A percentile compares a stretch with the other conserved stretches of the same genome.
These are phyloP conservation scores for Aspergillus steynii DNA, from an alignment of 495 filamentous ascomycete genomes.

Conservation along the genomic window DNA sequence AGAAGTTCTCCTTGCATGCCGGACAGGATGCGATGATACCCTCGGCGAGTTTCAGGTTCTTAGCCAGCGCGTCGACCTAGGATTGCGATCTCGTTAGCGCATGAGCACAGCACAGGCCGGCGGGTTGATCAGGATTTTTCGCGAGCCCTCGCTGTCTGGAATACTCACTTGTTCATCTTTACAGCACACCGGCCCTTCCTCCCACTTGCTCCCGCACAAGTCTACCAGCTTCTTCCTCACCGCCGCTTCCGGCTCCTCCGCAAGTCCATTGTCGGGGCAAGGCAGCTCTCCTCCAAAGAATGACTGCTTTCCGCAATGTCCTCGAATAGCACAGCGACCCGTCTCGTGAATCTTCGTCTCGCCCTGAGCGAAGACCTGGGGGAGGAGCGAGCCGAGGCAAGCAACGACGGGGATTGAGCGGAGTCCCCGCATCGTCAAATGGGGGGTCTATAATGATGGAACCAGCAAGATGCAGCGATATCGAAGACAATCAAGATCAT, in stretches of 20 bases:
- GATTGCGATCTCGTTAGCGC: not conserved
- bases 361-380: constrained; percentile 33
- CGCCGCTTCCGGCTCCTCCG: constrained; percentile 66
- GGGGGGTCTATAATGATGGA: not conserved
- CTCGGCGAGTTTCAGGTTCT: constrained; percentile 83
- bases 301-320: constrained; percentile 84
- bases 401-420: constrained; percentile 29
- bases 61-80: constrained; percentile 73
- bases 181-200: constrained; percentile 80
- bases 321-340: constrained; percentile 88
- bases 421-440: constrained; percentile 37
- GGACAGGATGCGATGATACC: constrained; percentile 88
- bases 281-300: constrained; percentile 86
- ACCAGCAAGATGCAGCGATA: not conserved
- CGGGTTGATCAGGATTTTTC: not conserved
- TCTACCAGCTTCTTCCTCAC: constrained; percentile 75
- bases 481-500: not conserved
- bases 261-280: constrained; percentile 89
- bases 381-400: constrained; percentile 32
- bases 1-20: constrained; percentile 96
- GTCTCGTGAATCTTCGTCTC: constrained; percentile 73
- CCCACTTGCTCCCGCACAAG: constrained; percentile 86
- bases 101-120: not conserved
- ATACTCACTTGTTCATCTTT: constrained; percentile 68
- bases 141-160: not conserved